Conservation (phyloP, 1,284 basidiomycete genomes). For the Trichosporon inkin region DNA sequence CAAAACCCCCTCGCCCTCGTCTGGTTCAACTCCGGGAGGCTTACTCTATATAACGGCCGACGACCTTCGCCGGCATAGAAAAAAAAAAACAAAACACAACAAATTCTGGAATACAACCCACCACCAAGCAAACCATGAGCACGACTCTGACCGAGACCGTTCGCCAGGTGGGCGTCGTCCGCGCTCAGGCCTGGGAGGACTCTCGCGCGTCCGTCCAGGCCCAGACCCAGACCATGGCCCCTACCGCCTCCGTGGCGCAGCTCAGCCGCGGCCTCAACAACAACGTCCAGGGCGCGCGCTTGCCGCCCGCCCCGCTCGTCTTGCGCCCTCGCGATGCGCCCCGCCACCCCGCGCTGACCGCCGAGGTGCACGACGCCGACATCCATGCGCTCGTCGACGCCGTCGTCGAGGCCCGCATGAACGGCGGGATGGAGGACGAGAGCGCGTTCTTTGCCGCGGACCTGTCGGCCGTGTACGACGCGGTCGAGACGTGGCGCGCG, state of each 20-base stretch:
- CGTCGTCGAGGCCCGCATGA: slow-evolving; percentile 29
- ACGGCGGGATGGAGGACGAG: slow-evolving; percentile 55
- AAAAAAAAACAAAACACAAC: background rate
- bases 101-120: slow-evolving; percentile 1
- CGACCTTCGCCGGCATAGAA: background rate
- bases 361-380: slow-evolving; percentile 30
- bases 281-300: slow-evolving; percentile 27
- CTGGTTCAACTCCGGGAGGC: slow-evolving; percentile 11
- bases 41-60: background rate
- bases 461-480: slow-evolving; percentile 78
- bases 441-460: slow-evolving; percentile 96
- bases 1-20: background rate
- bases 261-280: slow-evolving; percentile 40
- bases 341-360: slow-evolving; percentile 29
- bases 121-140: slow-evolving; percentile 18
- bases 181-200: slow-evolving; percentile 20
- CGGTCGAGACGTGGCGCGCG: slow-evolving; percentile 77
- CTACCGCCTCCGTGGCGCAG: slow-evolving; percentile 23
- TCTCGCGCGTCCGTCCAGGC: background rate
- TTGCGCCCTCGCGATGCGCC: slow-evolving; percentile 17
- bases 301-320: slow-evolving; percentile 24
- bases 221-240: background rate
- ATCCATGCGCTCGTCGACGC: slow-evolving; percentile 38
- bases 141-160: slow-evolving; percentile 25
- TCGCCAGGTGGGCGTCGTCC: slow-evolving; percentile 17